Conservation (phyloP, 2,329 filamentous ascomycete genomes). For the Alternaria panax region DNA sequence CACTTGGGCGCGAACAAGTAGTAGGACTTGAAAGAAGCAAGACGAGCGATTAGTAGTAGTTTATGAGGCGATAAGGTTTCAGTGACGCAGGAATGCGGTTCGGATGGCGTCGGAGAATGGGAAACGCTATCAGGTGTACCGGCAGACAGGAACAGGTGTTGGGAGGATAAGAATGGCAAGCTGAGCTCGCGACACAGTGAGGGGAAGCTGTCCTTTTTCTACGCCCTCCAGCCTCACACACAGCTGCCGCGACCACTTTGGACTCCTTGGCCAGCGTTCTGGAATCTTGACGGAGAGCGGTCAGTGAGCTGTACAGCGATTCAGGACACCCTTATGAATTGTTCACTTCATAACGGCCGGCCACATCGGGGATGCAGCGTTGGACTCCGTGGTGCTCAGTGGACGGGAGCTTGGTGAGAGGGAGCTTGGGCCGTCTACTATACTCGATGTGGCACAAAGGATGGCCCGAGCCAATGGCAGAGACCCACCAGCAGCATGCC, state of each 20-base stretch:
- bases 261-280: conserved; percentile 13
- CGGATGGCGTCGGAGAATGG: conserved; percentile 8
- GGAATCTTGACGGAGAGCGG: conserved; percentile 13
- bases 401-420: conserved; percentile 3
- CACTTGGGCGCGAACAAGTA: neutral
- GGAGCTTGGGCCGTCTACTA: conserved; percentile 15
- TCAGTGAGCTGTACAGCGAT: conserved; percentile 16
- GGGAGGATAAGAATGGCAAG: conserved; percentile 7
- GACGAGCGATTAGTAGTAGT: conserved; percentile 3
- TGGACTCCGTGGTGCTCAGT: conserved; percentile 18
- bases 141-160: conserved; percentile 6
- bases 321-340: conserved; percentile 7
- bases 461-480: conserved; percentile 21
- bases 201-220: conserved; percentile 26
- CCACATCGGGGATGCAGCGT: conserved; percentile 19
- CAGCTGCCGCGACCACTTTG: conserved; percentile 4
- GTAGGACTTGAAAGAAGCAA: neutral
- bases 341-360: conserved; percentile 12
- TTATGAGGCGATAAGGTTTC: conserved; percentile 9
- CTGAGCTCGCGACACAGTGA: conserved; percentile 13
- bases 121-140: conserved; percentile 5
- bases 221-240: conserved; percentile 8
- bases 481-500: conserved; percentile 11
- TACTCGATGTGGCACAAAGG: conserved; percentile 1
- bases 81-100: conserved; percentile 1